Evolutionary conservation across 345 rosid genomes (phyloP).

Genomic region (Brassica nigra): DNA sequence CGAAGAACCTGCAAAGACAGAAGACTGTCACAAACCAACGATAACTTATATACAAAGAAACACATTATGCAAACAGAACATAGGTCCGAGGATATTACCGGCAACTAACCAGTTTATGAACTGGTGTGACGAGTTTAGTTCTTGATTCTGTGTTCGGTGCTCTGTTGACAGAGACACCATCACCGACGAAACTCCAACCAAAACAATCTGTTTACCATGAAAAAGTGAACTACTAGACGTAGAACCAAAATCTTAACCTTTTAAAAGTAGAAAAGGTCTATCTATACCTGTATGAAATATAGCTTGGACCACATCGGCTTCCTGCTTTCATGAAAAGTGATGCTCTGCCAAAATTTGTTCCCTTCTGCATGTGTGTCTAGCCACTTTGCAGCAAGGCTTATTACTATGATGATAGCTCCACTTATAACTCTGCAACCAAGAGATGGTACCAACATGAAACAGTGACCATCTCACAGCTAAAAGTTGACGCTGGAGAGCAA

Average conservation of each 20-base stretch:
- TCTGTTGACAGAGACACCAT: slow-evolving; percentile 86
- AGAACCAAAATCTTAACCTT: background rate
- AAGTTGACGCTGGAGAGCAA: slow-evolving; percentile 15
- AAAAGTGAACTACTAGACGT: background rate
- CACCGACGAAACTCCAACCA: slow-evolving; percentile 75
- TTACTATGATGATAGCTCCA: slow-evolving; percentile 64
- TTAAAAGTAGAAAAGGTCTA: slow-evolving; percentile 1
- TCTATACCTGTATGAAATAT: slow-evolving; percentile 69
- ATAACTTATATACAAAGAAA: slow-evolving; percentile 2
- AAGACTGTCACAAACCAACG: background rate
- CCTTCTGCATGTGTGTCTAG: slow-evolving; percentile 62
- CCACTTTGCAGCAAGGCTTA: slow-evolving; percentile 83
- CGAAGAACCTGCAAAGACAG: slow-evolving; percentile 61
- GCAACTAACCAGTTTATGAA: slow-evolving; percentile 79
- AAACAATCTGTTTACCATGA: slow-evolving; percentile 51
- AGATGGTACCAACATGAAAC: slow-evolving; percentile 20
- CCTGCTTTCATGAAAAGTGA: slow-evolving; percentile 54
- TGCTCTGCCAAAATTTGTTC: slow-evolving; percentile 68
- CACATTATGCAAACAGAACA: slow-evolving; percentile 7
- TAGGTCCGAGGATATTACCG: slow-evolving; percentile 50
- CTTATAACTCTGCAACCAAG: slow-evolving; percentile 62
- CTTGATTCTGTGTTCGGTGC: slow-evolving; percentile 85
- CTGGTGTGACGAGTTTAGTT: slow-evolving; percentile 75
- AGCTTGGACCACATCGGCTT: slow-evolving; percentile 56
- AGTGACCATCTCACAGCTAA: slow-evolving; percentile 28